Evolutionary conservation across 208 protist genomes (phyloP).

Genomic region (Borovskyia barvae): DNA sequence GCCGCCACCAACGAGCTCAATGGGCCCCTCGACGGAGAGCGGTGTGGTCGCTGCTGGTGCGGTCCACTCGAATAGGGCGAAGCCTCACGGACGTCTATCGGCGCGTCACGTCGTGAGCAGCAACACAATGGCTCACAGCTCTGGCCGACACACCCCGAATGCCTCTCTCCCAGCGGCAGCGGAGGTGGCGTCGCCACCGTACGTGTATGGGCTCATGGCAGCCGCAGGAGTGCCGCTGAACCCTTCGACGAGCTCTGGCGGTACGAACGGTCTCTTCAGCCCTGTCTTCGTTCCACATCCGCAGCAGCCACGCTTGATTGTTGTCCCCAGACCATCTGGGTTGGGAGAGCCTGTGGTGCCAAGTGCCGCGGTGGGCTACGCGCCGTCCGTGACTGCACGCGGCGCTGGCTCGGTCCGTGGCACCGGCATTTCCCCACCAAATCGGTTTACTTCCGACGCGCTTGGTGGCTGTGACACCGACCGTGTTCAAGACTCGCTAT

Average conservation of each 20-base stretch:
- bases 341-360: conserved; percentile 14
- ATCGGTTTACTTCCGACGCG: no score
- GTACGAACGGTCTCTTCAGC: neutral
- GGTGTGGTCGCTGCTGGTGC: neutral
- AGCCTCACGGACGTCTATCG: conserved; percentile 16
- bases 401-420: neutral
- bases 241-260: neutral
- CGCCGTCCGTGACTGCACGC: neutral
- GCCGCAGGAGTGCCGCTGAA: conserved; percentile 7
- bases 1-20: neutral
- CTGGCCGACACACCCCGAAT: conserved; percentile 4
- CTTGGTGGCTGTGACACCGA: no score
- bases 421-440: neutral
- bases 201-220: conserved; percentile 26
- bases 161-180: neutral
- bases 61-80: conserved; percentile 3
- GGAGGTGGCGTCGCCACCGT: conserved; percentile 21
- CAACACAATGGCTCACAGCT: conserved; percentile 24
- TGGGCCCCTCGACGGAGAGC: neutral
- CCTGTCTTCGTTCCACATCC: neutral
- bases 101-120: conserved; percentile 17
- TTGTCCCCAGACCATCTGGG: conserved; percentile 12
- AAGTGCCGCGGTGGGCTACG: conserved; percentile 16
- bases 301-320: conserved; percentile 17
- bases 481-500: neutral